Evolutionary conservation across 495 filamentous ascomycete genomes (phyloP).

Genomic region (Trichoderma erinaceum): DNA sequence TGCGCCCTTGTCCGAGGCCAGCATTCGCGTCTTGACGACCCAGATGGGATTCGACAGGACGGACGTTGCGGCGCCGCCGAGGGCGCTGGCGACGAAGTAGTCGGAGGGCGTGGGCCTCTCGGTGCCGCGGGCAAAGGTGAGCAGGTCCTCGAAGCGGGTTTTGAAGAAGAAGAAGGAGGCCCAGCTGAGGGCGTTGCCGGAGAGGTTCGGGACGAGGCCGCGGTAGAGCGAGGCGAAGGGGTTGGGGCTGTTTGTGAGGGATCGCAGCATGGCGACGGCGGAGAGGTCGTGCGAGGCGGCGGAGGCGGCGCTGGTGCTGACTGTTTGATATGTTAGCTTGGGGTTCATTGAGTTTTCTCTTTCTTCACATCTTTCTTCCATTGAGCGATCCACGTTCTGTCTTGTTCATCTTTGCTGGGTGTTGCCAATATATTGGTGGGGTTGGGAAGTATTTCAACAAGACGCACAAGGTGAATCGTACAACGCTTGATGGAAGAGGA

Average conservation of each 20-base stretch:
- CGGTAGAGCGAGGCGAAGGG: conserved; percentile 67
- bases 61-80: conserved; percentile 68
- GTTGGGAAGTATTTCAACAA: no score
- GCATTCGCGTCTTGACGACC: conserved; percentile 98
- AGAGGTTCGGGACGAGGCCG: conserved; percentile 79
- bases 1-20: conserved; percentile 65
- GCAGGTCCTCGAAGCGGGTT: conserved; percentile 36
- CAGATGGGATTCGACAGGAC: conserved; percentile 91
- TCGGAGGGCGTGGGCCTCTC: conserved; percentile 57
- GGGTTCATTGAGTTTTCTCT: neutral
- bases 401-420: no score
- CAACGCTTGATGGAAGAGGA: no score
- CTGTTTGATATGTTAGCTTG: neutral
- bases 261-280: conserved; percentile 40
- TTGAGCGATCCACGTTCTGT: neutral
- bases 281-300: conserved; percentile 25
- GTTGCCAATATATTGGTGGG: no score
- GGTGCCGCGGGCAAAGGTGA: conserved; percentile 18
- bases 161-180: conserved; percentile 80
- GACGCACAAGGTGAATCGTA: no score
- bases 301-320: conserved; percentile 26
- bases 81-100: conserved; percentile 75
- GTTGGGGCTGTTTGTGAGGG: conserved; percentile 34
- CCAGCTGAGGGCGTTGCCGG: conserved; percentile 89
- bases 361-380: neutral